Conservation (phyloP, 805 yeast species). For the Metschnikowia kunwiensis region DNA sequence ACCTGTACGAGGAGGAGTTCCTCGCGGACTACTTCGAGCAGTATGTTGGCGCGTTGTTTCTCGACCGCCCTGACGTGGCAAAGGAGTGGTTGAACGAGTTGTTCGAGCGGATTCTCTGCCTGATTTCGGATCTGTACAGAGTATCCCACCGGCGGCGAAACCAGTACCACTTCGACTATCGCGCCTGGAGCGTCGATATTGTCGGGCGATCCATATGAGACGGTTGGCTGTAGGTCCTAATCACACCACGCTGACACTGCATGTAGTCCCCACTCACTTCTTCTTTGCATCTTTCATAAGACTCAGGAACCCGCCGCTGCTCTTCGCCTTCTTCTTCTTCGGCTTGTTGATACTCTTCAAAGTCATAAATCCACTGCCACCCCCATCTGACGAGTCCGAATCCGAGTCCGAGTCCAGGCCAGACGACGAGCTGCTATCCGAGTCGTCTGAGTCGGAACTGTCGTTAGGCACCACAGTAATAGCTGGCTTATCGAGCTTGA, state of each 20-base stretch:
- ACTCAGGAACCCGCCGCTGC: conserved; percentile 28
- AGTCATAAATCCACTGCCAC: conserved; percentile 23
- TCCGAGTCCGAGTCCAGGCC: conserved; percentile 1
- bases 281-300: conserved; percentile 30
- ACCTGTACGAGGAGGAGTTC: conserved; percentile 37
- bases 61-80: conserved; percentile 38
- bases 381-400: conserved; percentile 14
- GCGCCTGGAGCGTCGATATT: conserved; percentile 32
- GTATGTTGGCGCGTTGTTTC: conserved; percentile 40
- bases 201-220: conserved; percentile 28
- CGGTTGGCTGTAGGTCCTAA: too few species aligned
- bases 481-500: neutral
- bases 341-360: conserved; percentile 21
- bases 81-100: conserved; percentile 32
- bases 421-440: conserved; percentile 12
- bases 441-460: conserved; percentile 1
- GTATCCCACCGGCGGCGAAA: conserved; percentile 11
- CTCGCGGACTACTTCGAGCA: conserved; percentile 42
- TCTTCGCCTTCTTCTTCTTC: conserved; percentile 20
- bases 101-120: conserved; percentile 29
- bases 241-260: too few species aligned
- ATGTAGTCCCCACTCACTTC: conserved; percentile 9
- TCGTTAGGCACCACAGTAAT: neutral
- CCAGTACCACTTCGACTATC: conserved; percentile 20
- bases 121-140: conserved; percentile 22